Conservation (phyloP, 2,329 filamentous ascomycete genomes). For the Trichophyton verrucosum region DNA sequence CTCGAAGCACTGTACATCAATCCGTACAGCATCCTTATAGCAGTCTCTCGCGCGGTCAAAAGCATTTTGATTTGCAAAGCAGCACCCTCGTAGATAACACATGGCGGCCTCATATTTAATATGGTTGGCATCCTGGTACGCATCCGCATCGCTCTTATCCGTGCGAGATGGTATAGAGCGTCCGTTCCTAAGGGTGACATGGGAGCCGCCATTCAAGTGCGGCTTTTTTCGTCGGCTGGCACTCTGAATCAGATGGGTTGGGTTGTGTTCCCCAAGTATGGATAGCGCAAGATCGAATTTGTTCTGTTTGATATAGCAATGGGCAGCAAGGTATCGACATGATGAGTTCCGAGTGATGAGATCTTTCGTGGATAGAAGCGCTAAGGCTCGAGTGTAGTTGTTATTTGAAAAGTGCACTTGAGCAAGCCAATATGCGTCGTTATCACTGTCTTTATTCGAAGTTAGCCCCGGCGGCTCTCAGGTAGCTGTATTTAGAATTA, state of each 20-base stretch:
- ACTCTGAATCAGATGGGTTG: constrained; percentile 69
- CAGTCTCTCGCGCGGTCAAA: constrained; percentile 96
- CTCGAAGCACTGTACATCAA: constrained; percentile 96
- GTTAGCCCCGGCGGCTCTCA: not conserved
- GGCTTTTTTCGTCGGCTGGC: constrained; percentile 58
- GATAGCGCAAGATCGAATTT: constrained; percentile 79
- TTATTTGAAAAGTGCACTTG: constrained; percentile 93
- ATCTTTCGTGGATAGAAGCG: constrained; percentile 72
- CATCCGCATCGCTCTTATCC: constrained; percentile 47
- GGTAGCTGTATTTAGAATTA: constrained; percentile 6
- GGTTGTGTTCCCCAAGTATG: constrained; percentile 83
- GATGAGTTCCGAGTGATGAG: constrained; percentile 69
- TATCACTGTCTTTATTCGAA: constrained; percentile 60
- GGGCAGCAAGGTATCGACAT: constrained; percentile 82
- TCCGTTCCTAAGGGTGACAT: constrained; percentile 37
- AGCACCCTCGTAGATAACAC: constrained; percentile 88
- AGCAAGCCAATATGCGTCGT: constrained; percentile 95
- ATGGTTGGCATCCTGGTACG: constrained; percentile 58
- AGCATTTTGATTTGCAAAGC: constrained; percentile 92
- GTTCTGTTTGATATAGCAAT: constrained; percentile 86
- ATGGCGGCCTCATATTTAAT: constrained; percentile 89
- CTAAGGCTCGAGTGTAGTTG: constrained; percentile 84
- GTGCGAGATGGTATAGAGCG: constrained; percentile 34
- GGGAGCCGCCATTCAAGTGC: constrained; percentile 45
- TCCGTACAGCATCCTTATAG: constrained; percentile 92